A percentile compares a stretch with the other conserved stretches of the same genome.
phyloP scores from a whole-genome alignment of 192 early-diverging fungal species.

The Coemansia reversa region DNA sequence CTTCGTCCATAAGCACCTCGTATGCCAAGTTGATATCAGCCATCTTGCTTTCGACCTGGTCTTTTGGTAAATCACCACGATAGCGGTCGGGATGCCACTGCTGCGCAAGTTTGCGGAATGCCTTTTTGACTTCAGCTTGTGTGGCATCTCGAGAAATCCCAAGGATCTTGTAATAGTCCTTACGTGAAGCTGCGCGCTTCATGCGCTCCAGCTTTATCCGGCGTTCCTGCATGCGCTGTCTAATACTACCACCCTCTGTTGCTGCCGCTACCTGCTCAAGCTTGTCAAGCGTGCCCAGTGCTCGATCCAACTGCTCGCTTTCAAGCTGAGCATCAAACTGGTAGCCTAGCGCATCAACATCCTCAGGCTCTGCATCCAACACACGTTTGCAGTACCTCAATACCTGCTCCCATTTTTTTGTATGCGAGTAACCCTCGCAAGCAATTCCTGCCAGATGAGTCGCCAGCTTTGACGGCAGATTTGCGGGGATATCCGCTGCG shows the following conservation, averaged over 20 bases:
- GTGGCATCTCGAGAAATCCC: conserved; percentile 74
- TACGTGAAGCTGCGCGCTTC: conserved; percentile 52
- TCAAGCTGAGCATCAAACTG: conserved; percentile 70
- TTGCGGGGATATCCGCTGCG: conserved; percentile 15
- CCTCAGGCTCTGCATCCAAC: conserved; percentile 67
- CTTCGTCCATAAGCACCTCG: conserved; percentile 75
- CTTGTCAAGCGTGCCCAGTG: conserved; percentile 67
- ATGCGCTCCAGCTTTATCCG: conserved; percentile 53
- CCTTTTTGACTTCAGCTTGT: conserved; percentile 84
- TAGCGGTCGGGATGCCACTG: conserved; percentile 85
- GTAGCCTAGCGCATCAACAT: conserved; percentile 70
- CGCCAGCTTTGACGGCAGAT: conserved; percentile 38
- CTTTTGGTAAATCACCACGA: conserved; percentile 70
- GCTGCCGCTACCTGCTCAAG: conserved; percentile 61
- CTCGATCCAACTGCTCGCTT: conserved; percentile 75
- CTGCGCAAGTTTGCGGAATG: conserved; percentile 85
- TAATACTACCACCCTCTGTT: conserved; percentile 30
- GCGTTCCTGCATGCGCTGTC: conserved; percentile 49
- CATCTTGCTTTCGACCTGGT: conserved; percentile 86
- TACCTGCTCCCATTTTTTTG: conserved; percentile 56
- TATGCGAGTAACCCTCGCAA: conserved; percentile 48
- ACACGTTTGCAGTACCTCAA: conserved; percentile 68
- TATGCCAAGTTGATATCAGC: conserved; percentile 90
- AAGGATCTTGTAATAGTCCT: conserved; percentile 96
- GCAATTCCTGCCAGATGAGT: conserved; percentile 36